Conservation (phyloP, 202 grass and related monocot species). For the Zoysia matrella region DNA sequence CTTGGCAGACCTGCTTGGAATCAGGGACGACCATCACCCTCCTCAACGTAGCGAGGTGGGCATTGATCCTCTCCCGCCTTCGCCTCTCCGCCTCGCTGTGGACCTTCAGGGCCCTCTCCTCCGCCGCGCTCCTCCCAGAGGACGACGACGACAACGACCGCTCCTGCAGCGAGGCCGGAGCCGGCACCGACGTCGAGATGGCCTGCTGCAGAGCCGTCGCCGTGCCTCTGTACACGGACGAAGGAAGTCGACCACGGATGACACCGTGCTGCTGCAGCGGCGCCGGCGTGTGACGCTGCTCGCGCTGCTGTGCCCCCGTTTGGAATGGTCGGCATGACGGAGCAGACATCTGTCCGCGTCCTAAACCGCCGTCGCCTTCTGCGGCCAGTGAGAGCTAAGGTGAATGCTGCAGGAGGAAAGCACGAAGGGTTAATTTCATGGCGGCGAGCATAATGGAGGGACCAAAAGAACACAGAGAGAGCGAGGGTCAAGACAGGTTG, state of each 20-base stretch:
- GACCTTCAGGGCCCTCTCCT: conserved; percentile 61
- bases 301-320: too few relatives aligned
- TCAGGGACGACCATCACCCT: conserved; percentile 59
- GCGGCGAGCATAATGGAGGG: background rate
- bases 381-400: too few relatives aligned
- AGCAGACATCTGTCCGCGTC: too few relatives aligned
- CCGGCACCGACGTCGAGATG: background rate
- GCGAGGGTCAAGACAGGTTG: too few relatives aligned
- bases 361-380: too few relatives aligned
- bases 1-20: conserved; percentile 54
- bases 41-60: conserved; percentile 64
- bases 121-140: conserved; percentile 36
- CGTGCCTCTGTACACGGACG: background rate
- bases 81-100: conserved; percentile 87
- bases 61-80: conserved; percentile 88
- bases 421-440: too few relatives aligned
- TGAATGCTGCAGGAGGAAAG: too few relatives aligned
- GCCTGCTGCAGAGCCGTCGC: background rate
- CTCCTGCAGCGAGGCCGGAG: background rate
- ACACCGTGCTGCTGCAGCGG: too few relatives aligned
- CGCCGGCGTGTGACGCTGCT: too few relatives aligned
- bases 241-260: background rate
- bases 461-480: too few relatives aligned
- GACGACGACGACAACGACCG: background rate
- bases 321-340: too few relatives aligned